Evolutionary conservation across 306 rosid species (phyloP).

Genomic region (Neltuma alba): DNA sequence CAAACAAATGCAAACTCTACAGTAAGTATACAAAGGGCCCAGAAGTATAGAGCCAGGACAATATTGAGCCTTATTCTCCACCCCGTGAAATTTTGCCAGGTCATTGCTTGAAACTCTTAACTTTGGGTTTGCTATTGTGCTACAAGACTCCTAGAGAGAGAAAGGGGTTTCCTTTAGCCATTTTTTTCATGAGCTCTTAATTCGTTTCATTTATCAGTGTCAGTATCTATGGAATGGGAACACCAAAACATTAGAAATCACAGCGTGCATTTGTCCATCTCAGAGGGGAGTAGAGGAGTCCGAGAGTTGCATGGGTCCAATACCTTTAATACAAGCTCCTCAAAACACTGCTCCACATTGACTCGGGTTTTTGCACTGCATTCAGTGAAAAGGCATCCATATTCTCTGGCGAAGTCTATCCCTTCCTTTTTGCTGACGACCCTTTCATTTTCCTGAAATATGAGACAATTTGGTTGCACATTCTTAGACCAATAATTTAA

Average conservation of each 20-base stretch:
- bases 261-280: neutral
- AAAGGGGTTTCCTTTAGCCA: neutral
- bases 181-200: neutral
- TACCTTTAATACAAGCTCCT: constrained; percentile 84
- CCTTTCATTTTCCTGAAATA: constrained; percentile 73
- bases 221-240: too few relatives aligned
- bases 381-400: constrained; percentile 73
- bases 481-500: neutral
- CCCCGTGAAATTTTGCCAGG: neutral
- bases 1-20: neutral
- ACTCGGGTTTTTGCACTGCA: constrained; percentile 84
- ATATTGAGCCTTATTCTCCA: neutral
- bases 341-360: constrained; percentile 77
- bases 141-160: neutral
- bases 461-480: constrained; percentile 1
- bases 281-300: neutral
- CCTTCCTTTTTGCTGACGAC: constrained; percentile 75
- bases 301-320: constrained; percentile 17
- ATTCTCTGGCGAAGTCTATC: constrained; percentile 71
- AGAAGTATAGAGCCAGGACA: neutral
- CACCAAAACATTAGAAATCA: neutral
- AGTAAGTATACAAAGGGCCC: neutral
- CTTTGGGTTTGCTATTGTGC: neutral
- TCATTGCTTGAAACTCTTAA: neutral
- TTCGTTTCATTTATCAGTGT: neutral